Conservation (phyloP, 805 yeast genomes). For the Candida broadrunensis region DNA sequence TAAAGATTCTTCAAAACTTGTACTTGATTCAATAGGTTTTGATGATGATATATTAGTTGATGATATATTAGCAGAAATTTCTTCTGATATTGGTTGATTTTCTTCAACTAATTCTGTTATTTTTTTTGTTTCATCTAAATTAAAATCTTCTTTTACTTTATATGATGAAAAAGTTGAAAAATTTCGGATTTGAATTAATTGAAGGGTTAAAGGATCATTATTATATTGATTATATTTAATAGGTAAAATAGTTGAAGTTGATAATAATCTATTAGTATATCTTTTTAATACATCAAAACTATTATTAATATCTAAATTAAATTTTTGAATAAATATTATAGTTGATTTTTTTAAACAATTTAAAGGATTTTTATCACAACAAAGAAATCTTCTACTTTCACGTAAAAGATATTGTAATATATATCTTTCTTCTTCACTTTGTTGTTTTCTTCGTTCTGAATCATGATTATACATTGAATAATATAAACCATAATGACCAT, state of each 20-base stretch:
- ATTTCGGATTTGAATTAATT: background rate
- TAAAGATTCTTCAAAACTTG: background rate
- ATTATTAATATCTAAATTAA: background rate
- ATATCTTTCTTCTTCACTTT: constrained; percentile 6
- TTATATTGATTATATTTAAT: background rate
- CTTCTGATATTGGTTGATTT: background rate
- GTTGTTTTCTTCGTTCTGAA: constrained; percentile 9
- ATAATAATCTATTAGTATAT: background rate
- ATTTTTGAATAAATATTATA: background rate
- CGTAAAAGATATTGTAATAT: background rate
- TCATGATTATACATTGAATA: constrained; percentile 39
- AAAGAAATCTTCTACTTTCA: background rate
- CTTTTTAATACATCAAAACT: background rate
- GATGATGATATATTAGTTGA: background rate
- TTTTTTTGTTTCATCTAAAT: background rate
- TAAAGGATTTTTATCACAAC: background rate
- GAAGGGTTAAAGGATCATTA: background rate
- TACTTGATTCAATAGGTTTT: background rate
- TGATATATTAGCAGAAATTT: background rate
- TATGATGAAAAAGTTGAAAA: background rate
- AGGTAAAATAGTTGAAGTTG: background rate
- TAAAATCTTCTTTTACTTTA: background rate
- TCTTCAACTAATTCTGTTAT: background rate
- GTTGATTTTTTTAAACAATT: background rate
- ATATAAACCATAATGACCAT: constrained; percentile 44